Percentiles rank a stretch among this genome's conserved stretches.
Conservation (phyloP, 805 yeast species). For the Metschnikowia similis region DNA sequence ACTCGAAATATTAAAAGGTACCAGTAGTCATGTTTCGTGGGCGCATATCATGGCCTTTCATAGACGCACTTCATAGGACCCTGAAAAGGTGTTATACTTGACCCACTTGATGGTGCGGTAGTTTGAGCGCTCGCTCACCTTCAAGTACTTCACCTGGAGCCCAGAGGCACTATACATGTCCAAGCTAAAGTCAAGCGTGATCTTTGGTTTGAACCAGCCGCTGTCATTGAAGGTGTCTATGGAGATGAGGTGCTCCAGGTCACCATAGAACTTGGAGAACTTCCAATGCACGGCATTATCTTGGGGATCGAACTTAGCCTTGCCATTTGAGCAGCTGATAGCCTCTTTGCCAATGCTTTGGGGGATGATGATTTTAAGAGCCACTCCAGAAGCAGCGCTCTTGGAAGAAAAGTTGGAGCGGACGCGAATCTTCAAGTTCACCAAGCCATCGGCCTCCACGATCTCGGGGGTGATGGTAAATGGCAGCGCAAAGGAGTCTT, state of each 20-base stretch:
- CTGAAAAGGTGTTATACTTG: slow-evolving; percentile 69
- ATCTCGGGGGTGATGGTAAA: slow-evolving; percentile 60
- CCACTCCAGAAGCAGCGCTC: slow-evolving; percentile 59
- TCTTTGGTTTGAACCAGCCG: slow-evolving; percentile 71
- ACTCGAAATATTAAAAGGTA: background rate
- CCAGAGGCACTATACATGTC: slow-evolving; percentile 79
- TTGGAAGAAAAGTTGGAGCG: slow-evolving; percentile 59
- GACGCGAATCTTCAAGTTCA: slow-evolving; percentile 58
- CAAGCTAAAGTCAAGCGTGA: slow-evolving; percentile 61
- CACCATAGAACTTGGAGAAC: slow-evolving; percentile 63
- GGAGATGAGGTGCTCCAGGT: slow-evolving; percentile 55
- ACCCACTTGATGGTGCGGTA: slow-evolving; percentile 86
- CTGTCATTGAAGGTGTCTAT: slow-evolving; percentile 35
- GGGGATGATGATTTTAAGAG: slow-evolving; percentile 67
- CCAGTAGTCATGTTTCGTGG: background rate
- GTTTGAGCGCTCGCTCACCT: slow-evolving; percentile 53
- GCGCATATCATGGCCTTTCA: background rate
- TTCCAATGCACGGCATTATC: slow-evolving; percentile 67
- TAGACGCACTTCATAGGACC: slow-evolving; percentile 70
- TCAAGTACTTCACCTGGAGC: slow-evolving; percentile 64
- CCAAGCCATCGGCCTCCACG: slow-evolving; percentile 37
- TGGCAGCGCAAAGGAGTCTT: slow-evolving; percentile 59
- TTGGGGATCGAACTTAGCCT: slow-evolving; percentile 62
- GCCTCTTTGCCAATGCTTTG: slow-evolving; percentile 24
- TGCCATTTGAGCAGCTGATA: slow-evolving; percentile 53